phyloP scores from a whole-genome alignment of 257 asterid species.

The Capsicum baccatum region DNA sequence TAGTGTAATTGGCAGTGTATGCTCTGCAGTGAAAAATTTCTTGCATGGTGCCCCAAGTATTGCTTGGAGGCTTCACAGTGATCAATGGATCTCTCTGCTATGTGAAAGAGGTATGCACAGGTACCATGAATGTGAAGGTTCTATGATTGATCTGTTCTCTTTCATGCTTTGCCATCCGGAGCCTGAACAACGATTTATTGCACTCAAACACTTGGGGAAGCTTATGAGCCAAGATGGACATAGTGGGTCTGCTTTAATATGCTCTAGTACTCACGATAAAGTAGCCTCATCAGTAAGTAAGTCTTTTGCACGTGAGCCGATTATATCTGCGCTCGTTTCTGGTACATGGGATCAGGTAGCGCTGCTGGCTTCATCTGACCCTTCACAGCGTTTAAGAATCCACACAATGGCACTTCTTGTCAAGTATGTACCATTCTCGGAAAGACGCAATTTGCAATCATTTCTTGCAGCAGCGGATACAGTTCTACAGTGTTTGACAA shows the following conservation, averaged over 20 bases:
- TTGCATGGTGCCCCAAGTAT: conserved; percentile 79
- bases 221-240: conserved; percentile 66
- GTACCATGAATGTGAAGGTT: conserved; percentile 56
- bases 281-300: conserved; percentile 45
- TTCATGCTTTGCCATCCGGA: conserved; percentile 84
- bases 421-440: conserved; percentile 71
- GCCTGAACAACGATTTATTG: conserved; percentile 93
- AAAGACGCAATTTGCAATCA: conserved; percentile 66
- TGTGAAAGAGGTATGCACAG: conserved; percentile 63
- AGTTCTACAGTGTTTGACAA: conserved; percentile 70
- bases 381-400: conserved; percentile 73
- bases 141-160: conserved; percentile 69
- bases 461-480: conserved; percentile 85
- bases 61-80: conserved; percentile 76
- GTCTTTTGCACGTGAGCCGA: conserved; percentile 51
- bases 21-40: conserved; percentile 63
- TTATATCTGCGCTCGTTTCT: conserved; percentile 63
- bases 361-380: conserved; percentile 75
- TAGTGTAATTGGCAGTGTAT: conserved; percentile 54
- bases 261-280: conserved; percentile 44
- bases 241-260: conserved; percentile 49
- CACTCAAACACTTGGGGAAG: conserved; percentile 77
- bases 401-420: conserved; percentile 77
- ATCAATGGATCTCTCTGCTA: conserved; percentile 66
- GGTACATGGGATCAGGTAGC: conserved; percentile 87